Evolutionary conservation across 1,284 basidiomycete species (phyloP).

Genomic region (Schizophyllum amplum): DNA sequence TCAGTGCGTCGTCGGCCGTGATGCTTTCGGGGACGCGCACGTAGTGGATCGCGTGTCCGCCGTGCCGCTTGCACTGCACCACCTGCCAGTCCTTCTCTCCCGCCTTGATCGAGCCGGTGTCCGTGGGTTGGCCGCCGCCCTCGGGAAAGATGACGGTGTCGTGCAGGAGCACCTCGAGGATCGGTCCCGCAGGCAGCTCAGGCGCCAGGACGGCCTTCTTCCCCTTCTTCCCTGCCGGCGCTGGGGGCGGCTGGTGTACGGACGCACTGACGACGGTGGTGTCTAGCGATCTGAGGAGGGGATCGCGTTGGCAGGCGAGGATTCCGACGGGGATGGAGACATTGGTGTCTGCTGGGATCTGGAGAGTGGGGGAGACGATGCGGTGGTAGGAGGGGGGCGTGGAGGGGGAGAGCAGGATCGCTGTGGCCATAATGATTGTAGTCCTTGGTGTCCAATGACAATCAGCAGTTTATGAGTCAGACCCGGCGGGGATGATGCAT

Average conservation of each 20-base stretch:
- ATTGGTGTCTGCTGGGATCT: not conserved
- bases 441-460: not conserved
- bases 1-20: constrained; percentile 35
- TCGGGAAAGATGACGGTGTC: constrained; percentile 89
- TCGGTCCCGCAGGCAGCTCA: constrained; percentile 33
- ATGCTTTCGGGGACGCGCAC: constrained; percentile 38
- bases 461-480: too few relatives aligned
- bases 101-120: constrained; percentile 56
- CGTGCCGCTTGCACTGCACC: constrained; percentile 62
- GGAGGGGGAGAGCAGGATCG: not conserved
- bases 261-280: constrained; percentile 45
- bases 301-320: constrained; percentile 67
- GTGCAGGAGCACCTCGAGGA: constrained; percentile 61
- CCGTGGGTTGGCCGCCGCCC: constrained; percentile 82
- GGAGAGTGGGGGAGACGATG: not conserved
- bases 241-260: constrained; percentile 32
- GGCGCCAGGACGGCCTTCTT: constrained; percentile 48
- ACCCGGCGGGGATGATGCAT: not conserved
- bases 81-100: constrained; percentile 49
- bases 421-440: not conserved
- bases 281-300: constrained; percentile 46
- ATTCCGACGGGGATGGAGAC: constrained; percentile 58
- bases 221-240: constrained; percentile 35
- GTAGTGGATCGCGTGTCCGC: constrained; percentile 75
- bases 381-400: not conserved